These are phyloP conservation scores for Apiotrichum brassicae DNA, from an alignment of 1,284 basidiomycete genomes.

Conservation along the genomic window DNA sequence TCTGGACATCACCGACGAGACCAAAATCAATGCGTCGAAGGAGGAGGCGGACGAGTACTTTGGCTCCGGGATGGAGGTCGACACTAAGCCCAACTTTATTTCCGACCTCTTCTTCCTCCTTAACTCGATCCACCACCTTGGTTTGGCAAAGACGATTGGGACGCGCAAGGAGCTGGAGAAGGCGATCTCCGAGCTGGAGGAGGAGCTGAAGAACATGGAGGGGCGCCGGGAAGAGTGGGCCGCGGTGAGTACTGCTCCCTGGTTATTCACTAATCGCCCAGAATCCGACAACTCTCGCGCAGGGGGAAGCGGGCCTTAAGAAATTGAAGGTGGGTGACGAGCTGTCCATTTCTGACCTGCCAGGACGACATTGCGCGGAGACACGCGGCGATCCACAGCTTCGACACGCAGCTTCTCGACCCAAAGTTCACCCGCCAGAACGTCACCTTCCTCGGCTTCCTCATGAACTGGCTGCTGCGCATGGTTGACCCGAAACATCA, in stretches of 20 bases:
- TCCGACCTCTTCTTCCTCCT: conserved; percentile 89
- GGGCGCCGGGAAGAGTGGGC: conserved; percentile 59
- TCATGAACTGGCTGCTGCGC: conserved; percentile 91
- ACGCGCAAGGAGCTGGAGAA: conserved; percentile 64
- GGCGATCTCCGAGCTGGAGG: conserved; percentile 68
- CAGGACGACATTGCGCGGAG: conserved; percentile 62
- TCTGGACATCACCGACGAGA: conserved; percentile 75
- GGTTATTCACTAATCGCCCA: conserved; percentile 6
- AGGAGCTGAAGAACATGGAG: conserved; percentile 69
- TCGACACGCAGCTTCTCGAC: conserved; percentile 78
- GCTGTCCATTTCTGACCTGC: conserved; percentile 4
- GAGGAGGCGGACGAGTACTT: conserved; percentile 70
- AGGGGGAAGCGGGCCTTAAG: conserved; percentile 55
- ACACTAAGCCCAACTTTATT: conserved; percentile 67
- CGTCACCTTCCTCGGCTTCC: conserved; percentile 77
- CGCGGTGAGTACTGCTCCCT: conserved; percentile 57
- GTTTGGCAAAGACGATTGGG: conserved; percentile 70
- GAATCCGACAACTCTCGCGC: conserved; percentile 52
- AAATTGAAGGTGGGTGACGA: conserved; percentile 58
- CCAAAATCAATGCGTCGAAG: conserved; percentile 80
- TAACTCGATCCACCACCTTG: conserved; percentile 77
- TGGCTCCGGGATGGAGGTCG: conserved; percentile 49
- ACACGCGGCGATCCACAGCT: conserved; percentile 66
- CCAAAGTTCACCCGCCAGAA: conserved; percentile 74
- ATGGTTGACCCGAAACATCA: conserved; percentile 76